These are phyloP conservation scores for Solanum dulcamara DNA, from an alignment of 257 asterid species.

Conservation along the genomic window DNA sequence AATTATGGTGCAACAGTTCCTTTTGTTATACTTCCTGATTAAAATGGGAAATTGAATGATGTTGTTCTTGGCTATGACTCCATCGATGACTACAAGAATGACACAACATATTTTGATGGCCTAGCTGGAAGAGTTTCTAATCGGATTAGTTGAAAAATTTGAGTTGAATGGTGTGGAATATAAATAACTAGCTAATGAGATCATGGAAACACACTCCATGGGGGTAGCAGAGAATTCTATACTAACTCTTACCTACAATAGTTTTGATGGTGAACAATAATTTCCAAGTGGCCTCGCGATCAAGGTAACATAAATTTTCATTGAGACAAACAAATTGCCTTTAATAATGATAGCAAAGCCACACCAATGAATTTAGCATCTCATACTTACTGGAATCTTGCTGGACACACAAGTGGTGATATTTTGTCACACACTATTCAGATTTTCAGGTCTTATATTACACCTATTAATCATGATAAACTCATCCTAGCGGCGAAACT, in stretches of 20 bases:
- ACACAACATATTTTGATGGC: conserved; percentile 61
- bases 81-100: conserved; percentile 67
- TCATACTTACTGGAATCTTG: conserved; percentile 81
- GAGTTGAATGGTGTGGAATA: conserved; percentile 40
- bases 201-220: conserved; percentile 87
- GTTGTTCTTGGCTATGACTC: conserved; percentile 59
- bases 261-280: too few species aligned
- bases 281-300: too few species aligned
- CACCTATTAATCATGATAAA: too few species aligned
- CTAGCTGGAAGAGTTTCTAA: conserved; percentile 77
- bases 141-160: conserved; percentile 52
- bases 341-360: conserved; percentile 47
- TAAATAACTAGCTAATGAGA: conserved; percentile 52
- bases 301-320: conserved; percentile 37
- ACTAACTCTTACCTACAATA: too few species aligned
- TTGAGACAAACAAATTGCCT: conserved; percentile 30
- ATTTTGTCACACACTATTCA: conserved; percentile 47
- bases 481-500: conserved; percentile 64
- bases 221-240: conserved; percentile 37
- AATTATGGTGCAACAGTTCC: conserved; percentile 74
- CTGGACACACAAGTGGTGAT: conserved; percentile 54
- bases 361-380: conserved; percentile 76
- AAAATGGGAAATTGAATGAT: conserved; percentile 56
- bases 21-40: conserved; percentile 46
- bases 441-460: conserved; percentile 38